These are phyloP conservation scores for Capsicum rhomboideum DNA, from an alignment of 257 asterid species.

Conservation along the genomic window DNA sequence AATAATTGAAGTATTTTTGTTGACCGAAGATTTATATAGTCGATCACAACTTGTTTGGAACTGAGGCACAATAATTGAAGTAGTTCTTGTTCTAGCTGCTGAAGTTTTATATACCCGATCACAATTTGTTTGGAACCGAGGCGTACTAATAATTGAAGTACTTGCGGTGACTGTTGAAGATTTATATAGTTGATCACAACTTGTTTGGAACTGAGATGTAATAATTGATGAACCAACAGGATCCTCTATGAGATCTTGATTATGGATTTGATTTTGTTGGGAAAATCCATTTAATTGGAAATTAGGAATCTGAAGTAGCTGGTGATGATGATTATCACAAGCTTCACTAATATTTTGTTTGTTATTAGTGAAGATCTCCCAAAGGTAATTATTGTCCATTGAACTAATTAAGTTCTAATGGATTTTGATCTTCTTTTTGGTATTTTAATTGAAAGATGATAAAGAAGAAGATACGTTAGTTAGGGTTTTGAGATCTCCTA, in stretches of 20 bases:
- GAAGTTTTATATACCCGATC: not conserved
- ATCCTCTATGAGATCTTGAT: not conserved
- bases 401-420: not conserved
- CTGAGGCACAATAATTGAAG: not conserved
- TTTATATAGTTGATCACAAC: not conserved
- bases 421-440: not conserved
- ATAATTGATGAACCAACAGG: not conserved
- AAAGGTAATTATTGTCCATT: not conserved
- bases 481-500: constrained; percentile 1
- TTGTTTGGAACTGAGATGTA: not conserved
- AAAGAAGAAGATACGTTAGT: constrained; percentile 2
- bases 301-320: constrained; percentile 1
- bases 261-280: not conserved
- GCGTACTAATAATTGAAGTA: not conserved
- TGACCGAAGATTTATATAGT: not conserved
- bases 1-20: not conserved
- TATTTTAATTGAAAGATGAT: not conserved
- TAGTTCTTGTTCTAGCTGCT: not conserved
- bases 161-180: not conserved
- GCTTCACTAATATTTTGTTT: not conserved
- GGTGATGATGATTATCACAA: not conserved
- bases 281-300: not conserved
- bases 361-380: not conserved
- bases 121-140: not conserved
- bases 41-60: not conserved